Conservation (phyloP, 768 basidiomycete species). For the Rickenella mellea region DNA sequence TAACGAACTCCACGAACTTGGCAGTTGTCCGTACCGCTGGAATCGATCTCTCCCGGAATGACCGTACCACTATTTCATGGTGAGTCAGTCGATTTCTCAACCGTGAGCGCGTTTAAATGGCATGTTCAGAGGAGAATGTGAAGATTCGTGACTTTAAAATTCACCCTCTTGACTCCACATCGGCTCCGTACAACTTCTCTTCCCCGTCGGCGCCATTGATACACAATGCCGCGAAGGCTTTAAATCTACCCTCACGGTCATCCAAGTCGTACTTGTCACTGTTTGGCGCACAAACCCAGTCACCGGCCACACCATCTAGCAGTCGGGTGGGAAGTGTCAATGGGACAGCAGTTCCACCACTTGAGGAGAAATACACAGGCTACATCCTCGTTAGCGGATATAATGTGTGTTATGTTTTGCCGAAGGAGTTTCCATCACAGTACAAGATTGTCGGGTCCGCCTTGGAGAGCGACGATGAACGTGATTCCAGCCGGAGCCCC, state of each 20-base stretch:
- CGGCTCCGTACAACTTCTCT: conserved; percentile 69
- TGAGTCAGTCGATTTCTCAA: conserved; percentile 18
- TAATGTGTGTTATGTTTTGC: conserved; percentile 66
- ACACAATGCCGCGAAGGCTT: conserved; percentile 56
- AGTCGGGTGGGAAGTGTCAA: conserved; percentile 15
- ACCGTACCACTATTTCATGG: conserved; percentile 69
- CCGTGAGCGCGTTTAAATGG: background rate
- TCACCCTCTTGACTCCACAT: conserved; percentile 65
- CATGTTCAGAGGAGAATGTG: conserved; percentile 60
- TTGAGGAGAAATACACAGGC: conserved; percentile 64
- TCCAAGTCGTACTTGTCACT: conserved; percentile 51
- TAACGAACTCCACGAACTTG: background rate
- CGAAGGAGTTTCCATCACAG: conserved; percentile 44
- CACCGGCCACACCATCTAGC: conserved; percentile 21
- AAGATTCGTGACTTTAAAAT: conserved; percentile 66
- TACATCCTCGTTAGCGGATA: conserved; percentile 71
- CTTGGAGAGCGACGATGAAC: conserved; percentile 7
- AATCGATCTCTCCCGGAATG: conserved; percentile 54
- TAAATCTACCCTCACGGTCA: conserved; percentile 55
- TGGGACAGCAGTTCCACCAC: conserved; percentile 32
- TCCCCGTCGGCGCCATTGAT: conserved; percentile 52
- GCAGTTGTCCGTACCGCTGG: conserved; percentile 61
- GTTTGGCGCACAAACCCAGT: conserved; percentile 33
- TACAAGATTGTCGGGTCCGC: background rate
- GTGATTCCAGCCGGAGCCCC: background rate